Base-by-base conservation (phyloP, 441 rosid species). In the Euphorbia celastroides region DNA sequence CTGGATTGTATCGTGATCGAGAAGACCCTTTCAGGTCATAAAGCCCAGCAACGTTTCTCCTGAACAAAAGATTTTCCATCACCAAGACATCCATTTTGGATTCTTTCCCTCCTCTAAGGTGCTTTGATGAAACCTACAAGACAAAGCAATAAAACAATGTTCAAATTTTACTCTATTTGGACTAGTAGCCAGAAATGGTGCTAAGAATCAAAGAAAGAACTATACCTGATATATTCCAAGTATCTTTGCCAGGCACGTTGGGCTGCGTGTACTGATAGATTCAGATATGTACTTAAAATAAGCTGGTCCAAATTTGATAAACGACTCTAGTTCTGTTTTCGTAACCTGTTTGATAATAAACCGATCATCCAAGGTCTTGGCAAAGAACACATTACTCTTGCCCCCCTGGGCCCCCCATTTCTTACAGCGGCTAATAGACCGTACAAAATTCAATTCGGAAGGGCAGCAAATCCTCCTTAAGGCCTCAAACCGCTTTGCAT, bases 341-440 rank as follows among this genome's bases (percentile, higher is more conserved):
- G 72, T 84, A 0, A 94, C 93, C 81, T 94, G 97, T 67, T 94
- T 94, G 66, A 94, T 81, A 20, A 94, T 92, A 72, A 94, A 92
- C 78, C 99, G 84, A 80, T 92, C 97, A 71, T 92, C 98, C 70
- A 92, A 75, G 5, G 99, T 84, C 80, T 84, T 94, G 26, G 97
- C 97, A 44, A 94, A 94, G 70, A 86, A 92, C 20, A 89, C 99
- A 62, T 92, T 94, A 79, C 96, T 92, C 79, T 94, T 92, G 13
- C 99, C 99, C 67, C 99, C 99, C 74, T 94, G 91, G 1, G 99
- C 99, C 64, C 79, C 80, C 99, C 98, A 94, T 72, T 79, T 87
- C 73, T 75, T 86, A 67, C 90, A 86, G 46, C 98, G 96, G 74
- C 96, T 88, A 82, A 94, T 68, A 28, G 98, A 94, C 51, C 96